Evolutionary conservation across 768 basidiomycete genomes (phyloP).

Genomic region (Serendipita vermifera): DNA sequence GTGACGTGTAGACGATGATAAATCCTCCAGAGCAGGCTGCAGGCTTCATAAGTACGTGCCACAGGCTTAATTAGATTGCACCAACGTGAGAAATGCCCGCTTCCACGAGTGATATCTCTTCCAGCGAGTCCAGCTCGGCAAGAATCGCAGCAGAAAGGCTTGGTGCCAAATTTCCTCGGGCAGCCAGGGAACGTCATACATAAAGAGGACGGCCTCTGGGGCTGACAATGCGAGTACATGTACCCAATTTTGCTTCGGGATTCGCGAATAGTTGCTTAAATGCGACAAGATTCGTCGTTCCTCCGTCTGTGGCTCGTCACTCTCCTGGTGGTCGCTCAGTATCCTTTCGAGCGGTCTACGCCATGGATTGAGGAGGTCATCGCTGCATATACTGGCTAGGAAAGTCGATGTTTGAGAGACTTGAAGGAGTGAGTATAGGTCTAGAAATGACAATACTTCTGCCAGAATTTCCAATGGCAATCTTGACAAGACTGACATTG

Average conservation of each 20-base stretch:
- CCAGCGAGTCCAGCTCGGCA: slow-evolving; percentile 65
- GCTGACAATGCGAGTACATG: neutral
- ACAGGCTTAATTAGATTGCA: slow-evolving; percentile 14
- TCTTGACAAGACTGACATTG: no score
- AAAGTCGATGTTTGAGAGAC: neutral
- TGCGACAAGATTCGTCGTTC: neutral
- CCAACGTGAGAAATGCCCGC: slow-evolving; percentile 52
- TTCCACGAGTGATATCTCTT: slow-evolving; percentile 53
- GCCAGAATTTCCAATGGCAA: neutral
- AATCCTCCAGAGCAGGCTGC: slow-evolving; percentile 46
- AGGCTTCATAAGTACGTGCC: slow-evolving; percentile 13
- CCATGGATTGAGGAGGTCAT: neutral
- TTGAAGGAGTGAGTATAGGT: neutral
- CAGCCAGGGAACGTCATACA: neutral
- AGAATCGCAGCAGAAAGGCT: slow-evolving; percentile 53
- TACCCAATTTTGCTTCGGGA: slow-evolving; percentile 4
- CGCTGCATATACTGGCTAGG: neutral
- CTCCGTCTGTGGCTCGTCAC: neutral
- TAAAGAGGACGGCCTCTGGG: neutral
- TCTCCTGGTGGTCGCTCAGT: neutral
- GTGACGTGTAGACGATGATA: slow-evolving; percentile 55
- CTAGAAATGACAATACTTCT: neutral
- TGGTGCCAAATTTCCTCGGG: slow-evolving; percentile 43
- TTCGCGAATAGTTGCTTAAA: neutral
- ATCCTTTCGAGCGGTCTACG: neutral